Base-by-base conservation (phyloP, 1,284 basidiomycete species). In the Tilletia indica region DNA sequence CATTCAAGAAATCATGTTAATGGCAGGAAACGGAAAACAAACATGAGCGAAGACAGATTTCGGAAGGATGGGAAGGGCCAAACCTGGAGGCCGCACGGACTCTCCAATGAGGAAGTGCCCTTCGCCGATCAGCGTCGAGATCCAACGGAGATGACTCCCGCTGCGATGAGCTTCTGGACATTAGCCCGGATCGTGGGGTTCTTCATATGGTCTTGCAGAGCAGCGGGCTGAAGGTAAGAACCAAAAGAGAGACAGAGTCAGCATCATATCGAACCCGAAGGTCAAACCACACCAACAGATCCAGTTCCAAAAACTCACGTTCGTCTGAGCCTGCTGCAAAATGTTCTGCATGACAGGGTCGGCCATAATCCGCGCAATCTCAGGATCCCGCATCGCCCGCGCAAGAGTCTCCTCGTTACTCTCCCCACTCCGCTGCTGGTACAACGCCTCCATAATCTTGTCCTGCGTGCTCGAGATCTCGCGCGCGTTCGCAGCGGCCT, bases 201-300 rank as follows among this genome's bases (percentile, higher is more conserved):
- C 89, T 95, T 94, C 92, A 99, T 93, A 86, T 99, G 96, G 78
- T 97, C 93, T 86, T 94, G 92, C 73, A 99, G 86, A 19, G 94
- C 93, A 42, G 89, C 87, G 2, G 97, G 96, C 86, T 97, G 64
- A 25, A 36, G 25, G 3, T 58, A 3, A 12, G 47, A 56, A 9
- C 21, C 56, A 21, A 12, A 68, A 31, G 25, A 31, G 25, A 31
- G 25, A 31, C 0, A 31, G 25, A 31, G 25, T 31, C 25, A 31
- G 25, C 25, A 42, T 54, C 19, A 2, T 14, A 45, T 31, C 25
- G 3, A 19, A n/a, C 34, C 19, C 9, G 31, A 58, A 31, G 19
- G 56, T 58, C 56, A 58, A 25, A 4, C 4, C 25, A 31, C 56
- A 25, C 34, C 56, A 11, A n/a, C 12, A 5, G 6, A 8, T 14